Evolutionary conservation across 148 eudicot species (phyloP).

Genomic region (Amaranthus cruentus): DNA sequence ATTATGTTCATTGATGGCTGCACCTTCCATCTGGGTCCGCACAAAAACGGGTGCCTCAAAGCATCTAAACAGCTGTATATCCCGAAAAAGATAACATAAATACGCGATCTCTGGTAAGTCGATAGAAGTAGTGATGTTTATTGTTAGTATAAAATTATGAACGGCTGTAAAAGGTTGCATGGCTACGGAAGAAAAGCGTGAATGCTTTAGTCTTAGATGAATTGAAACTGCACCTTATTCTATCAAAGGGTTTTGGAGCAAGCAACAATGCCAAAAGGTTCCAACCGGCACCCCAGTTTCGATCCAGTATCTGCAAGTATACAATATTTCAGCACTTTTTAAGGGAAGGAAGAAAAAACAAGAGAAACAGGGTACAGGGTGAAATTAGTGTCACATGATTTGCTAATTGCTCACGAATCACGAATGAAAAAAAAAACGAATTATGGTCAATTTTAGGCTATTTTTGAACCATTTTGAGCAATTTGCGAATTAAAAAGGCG

Average conservation of each 20-base stretch:
- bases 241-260: conserved; percentile 71
- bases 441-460: no score
- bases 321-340: conserved; percentile 11
- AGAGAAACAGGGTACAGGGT: not conserved
- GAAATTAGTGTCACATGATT: not conserved
- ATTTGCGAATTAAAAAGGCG: no score
- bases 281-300: conserved; percentile 99
- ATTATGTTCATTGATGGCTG: conserved; percentile 83
- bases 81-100: conserved; percentile 7
- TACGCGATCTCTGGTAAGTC: not conserved
- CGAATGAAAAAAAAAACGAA: no score
- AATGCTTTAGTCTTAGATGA: not conserved
- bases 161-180: not conserved
- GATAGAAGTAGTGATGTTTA: no score
- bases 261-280: conserved; percentile 73
- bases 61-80: conserved; percentile 80
- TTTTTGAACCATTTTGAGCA: no score
- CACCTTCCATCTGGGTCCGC: conserved; percentile 93
- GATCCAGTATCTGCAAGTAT: conserved; percentile 72
- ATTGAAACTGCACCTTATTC: conserved; percentile 59
- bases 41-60: conserved; percentile 88
- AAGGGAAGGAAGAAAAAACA: not conserved
- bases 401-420: no score
- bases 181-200: not conserved
- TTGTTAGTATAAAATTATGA: no score